A percentile compares a stretch with the other conserved stretches of the same genome.
These are phyloP conservation scores for Huntiella bhutanensis DNA, from an alignment of 2,329 filamentous ascomycete genomes.

Conservation along the genomic window DNA sequence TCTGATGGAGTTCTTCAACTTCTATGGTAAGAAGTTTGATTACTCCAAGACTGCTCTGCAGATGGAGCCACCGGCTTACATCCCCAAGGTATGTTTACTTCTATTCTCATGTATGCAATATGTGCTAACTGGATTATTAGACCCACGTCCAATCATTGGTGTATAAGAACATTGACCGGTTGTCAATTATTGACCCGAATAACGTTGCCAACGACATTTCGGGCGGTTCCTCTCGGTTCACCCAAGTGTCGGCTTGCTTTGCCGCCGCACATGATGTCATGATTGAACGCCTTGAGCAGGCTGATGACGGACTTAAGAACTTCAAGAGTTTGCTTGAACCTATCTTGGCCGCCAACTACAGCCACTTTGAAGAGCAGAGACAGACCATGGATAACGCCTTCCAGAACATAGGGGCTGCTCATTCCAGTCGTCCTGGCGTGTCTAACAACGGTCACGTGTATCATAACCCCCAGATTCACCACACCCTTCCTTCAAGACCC, in stretches of 20 bases:
- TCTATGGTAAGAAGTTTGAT: constrained; percentile 74
- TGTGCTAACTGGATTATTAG: constrained; percentile 17
- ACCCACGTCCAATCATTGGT: constrained; percentile 25
- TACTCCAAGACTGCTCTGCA: constrained; percentile 51
- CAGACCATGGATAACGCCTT: constrained; percentile 5
- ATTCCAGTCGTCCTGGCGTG: background rate
- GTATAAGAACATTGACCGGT: constrained; percentile 43
- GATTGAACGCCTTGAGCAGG: constrained; percentile 34
- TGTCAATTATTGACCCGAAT: constrained; percentile 88
- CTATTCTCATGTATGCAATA: background rate
- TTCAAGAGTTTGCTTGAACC: constrained; percentile 11
- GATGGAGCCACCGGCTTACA: constrained; percentile 53
- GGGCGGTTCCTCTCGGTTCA: constrained; percentile 58
- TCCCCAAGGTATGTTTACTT: constrained; percentile 46
- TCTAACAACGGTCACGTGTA: background rate
- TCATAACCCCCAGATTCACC: background rate
- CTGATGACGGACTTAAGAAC: constrained; percentile 18
- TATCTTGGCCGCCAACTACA: constrained; percentile 13
- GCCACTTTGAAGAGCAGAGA: constrained; percentile 11
- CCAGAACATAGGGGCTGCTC: background rate
- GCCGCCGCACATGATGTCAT: constrained; percentile 40
- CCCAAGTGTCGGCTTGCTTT: constrained; percentile 51
- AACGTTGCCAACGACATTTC: constrained; percentile 72
- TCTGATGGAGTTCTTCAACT: constrained; percentile 71
- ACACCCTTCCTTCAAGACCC: constrained; percentile 6